Percentiles rank a stretch among this genome's conserved stretches.
phyloP scores from a whole-genome alignment of 2,329 filamentous ascomycete genomes.

The Colletotrichum orbiculare region DNA sequence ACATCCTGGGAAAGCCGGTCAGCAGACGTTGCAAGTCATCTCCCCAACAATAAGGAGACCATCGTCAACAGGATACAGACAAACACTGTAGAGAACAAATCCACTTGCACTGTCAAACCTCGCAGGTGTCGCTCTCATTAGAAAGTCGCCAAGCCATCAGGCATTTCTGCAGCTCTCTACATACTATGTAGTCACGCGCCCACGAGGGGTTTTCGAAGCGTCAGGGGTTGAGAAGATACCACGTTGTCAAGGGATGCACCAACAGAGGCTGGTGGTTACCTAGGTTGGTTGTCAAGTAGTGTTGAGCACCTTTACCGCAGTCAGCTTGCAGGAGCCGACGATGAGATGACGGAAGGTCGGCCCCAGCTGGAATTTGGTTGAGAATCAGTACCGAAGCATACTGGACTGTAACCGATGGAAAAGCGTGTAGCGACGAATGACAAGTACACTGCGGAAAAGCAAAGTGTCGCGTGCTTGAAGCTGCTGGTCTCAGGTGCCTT shows the following conservation, averaged over 20 bases:
- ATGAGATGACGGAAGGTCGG: background rate
- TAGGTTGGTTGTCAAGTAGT: no score
- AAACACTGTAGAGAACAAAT: conserved; percentile 27
- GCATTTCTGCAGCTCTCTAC: conserved; percentile 22
- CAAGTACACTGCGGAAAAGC: no score
- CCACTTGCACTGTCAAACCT: conserved; percentile 20
- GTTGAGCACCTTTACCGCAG: background rate
- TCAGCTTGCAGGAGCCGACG: conserved; percentile 17
- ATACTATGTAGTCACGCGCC: conserved; percentile 15
- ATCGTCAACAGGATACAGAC: conserved; percentile 1
- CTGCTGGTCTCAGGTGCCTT: no score
- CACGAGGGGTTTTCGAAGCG: background rate
- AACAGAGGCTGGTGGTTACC: no score
- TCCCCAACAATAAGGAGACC: conserved; percentile 2
- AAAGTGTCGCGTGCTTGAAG: no score
- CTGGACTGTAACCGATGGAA: no score
- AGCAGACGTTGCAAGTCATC: conserved; percentile 24
- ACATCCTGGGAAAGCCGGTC: conserved; percentile 16
- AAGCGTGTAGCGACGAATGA: no score
- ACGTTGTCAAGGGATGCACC: no score
- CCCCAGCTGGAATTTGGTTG: background rate
- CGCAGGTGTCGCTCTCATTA: background rate
- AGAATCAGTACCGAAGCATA: no score
- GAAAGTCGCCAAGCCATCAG: conserved; percentile 16
- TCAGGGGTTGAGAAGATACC: no score